A percentile compares a stretch with the other conserved stretches of the same genome.
Conservation (phyloP, 441 rosid genomes). For the Isatis lusitanica region DNA sequence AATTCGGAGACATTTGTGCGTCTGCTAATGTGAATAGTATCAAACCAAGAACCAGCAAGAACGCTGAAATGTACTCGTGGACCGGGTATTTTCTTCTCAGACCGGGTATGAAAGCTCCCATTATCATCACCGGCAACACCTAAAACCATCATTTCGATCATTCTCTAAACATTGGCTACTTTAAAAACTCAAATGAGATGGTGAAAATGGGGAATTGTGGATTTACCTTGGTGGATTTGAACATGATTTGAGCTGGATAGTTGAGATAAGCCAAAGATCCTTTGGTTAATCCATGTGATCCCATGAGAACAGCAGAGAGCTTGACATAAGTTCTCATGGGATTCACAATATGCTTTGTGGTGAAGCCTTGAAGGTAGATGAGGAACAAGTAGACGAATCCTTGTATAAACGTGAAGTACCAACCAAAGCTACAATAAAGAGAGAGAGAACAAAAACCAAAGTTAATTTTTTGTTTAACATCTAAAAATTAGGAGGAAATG, state of each 20-base stretch:
- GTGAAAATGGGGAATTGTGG: neutral
- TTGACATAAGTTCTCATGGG: constrained; percentile 91
- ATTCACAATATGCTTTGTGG: constrained; percentile 75
- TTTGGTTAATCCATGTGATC: constrained; percentile 90
- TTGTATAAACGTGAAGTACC: constrained; percentile 93
- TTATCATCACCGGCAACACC: constrained; percentile 92
- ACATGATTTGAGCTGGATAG: constrained; percentile 95
- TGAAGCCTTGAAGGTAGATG: constrained; percentile 84
- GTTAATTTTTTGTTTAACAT: neutral
- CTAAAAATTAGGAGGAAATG: neutral
- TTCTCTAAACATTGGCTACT: neutral
- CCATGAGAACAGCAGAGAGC: constrained; percentile 94
- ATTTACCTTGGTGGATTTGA: constrained; percentile 86
- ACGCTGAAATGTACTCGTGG: constrained; percentile 74
- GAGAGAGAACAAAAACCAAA: neutral
- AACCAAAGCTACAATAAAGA: constrained; percentile 66
- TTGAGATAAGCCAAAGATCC: constrained; percentile 92
- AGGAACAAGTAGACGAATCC: constrained; percentile 71
- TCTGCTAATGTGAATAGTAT: constrained; percentile 88
- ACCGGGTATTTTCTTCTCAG: constrained; percentile 71
- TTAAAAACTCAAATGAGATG: neutral
- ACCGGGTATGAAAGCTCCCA: constrained; percentile 89
- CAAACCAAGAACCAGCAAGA: constrained; percentile 71
- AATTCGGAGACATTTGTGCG: constrained; percentile 83
- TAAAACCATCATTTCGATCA: constrained; percentile 29